A percentile compares a stretch with the other conserved stretches of the same genome.
These are phyloP conservation scores for Vigna radiata DNA, from an alignment of 306 rosid genomes.

Conservation along the genomic window DNA sequence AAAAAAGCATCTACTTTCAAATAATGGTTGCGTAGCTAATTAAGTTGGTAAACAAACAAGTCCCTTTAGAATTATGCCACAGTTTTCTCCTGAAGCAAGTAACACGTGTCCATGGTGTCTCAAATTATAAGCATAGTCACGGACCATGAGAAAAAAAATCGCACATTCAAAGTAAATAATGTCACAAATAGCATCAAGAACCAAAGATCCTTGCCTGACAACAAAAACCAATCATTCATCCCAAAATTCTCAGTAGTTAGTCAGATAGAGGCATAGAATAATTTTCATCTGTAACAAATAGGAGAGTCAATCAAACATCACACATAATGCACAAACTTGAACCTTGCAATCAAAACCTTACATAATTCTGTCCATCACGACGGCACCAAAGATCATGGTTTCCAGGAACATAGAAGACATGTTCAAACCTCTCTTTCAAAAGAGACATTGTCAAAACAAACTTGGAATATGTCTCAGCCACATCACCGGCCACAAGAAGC, in stretches of 20 bases:
- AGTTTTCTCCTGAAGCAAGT: neutral
- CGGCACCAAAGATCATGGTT: slow-evolving; percentile 96
- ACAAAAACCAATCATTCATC: neutral
- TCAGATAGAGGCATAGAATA: neutral
- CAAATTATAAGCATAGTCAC: slow-evolving; percentile 1
- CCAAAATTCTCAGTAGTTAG: neutral
- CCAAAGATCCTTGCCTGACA: slow-evolving; percentile 8
- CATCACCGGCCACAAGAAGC: slow-evolving; percentile 88
- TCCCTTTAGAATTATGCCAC: neutral
- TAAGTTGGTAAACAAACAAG: neutral
- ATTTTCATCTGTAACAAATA: neutral
- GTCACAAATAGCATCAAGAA: neutral
- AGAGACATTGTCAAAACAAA: slow-evolving; percentile 77
- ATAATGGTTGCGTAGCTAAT: slow-evolving; percentile 8
- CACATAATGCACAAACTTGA: slow-evolving; percentile 32
- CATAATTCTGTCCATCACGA: slow-evolving; percentile 60
- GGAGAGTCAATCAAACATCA: neutral
- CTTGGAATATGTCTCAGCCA: slow-evolving; percentile 69
- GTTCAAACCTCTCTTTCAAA: slow-evolving; percentile 74
- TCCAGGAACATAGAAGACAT: slow-evolving; percentile 80
- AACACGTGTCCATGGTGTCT: slow-evolving; percentile 13
- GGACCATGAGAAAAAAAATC: slow-evolving; percentile 18
- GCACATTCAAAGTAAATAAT: slow-evolving; percentile 4
- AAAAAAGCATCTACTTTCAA: slow-evolving; percentile 6
- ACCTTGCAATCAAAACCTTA: slow-evolving; percentile 50